Percentiles rank a stretch among this genome's conserved stretches.
These are phyloP conservation scores for Diplodia sapinea DNA, from an alignment of 2,329 filamentous ascomycete genomes.

Conservation along the genomic window DNA sequence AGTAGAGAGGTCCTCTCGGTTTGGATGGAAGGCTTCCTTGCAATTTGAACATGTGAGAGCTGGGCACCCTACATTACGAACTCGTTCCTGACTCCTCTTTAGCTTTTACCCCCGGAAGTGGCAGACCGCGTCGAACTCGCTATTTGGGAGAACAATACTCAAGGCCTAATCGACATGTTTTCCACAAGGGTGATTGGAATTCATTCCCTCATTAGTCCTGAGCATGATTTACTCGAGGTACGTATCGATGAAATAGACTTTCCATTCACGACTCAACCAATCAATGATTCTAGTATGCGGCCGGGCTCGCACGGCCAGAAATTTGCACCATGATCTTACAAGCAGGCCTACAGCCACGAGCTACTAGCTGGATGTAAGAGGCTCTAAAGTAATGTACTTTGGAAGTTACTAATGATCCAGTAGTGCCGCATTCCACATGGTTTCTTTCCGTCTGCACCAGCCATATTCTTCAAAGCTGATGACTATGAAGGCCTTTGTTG, in stretches of 20 bases:
- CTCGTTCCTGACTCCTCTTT: background rate
- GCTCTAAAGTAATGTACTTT: no score
- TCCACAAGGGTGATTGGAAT: background rate
- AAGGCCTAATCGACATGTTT: background rate
- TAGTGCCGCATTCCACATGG: background rate
- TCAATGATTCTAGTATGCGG: background rate
- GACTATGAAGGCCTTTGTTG: background rate
- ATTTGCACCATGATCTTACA: background rate
- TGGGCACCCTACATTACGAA: no score
- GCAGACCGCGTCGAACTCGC: rapidly evolving
- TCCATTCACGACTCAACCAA: background rate
- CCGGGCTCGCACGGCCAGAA: background rate
- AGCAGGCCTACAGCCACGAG: background rate
- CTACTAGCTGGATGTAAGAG: background rate
- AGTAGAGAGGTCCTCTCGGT: background rate
- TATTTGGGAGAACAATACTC: background rate
- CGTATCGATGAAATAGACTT: background rate
- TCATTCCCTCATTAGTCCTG: rapidly evolving
- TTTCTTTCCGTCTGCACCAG: no score
- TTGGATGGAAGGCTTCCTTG: background rate
- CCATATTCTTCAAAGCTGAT: background rate
- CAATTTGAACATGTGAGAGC: background rate
- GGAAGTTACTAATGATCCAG: background rate
- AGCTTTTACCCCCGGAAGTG: background rate
- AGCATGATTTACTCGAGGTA: background rate